Percentiles rank a stretch among this genome's conserved stretches.
Conservation (phyloP, 257 asterid genomes). For the Misopates orontium region DNA sequence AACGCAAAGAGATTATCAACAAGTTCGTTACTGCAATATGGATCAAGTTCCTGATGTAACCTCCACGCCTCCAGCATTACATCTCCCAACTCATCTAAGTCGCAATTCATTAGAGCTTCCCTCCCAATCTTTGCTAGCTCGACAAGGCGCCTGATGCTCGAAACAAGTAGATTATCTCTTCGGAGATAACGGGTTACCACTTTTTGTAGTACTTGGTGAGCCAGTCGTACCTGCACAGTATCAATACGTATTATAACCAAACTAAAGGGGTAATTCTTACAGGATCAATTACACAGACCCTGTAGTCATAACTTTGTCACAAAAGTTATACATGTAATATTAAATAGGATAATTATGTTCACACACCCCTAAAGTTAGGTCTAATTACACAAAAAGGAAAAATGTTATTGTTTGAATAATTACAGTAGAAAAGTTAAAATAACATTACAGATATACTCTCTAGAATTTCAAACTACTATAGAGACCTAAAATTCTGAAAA, state of each 20-base stretch:
- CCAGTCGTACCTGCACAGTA: constrained; percentile 76
- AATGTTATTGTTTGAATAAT: too few relatives aligned
- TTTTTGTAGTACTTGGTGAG: constrained; percentile 91
- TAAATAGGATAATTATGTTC: too few relatives aligned
- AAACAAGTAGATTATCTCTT: constrained; percentile 81
- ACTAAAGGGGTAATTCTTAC: too few relatives aligned
- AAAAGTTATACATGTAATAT: too few relatives aligned
- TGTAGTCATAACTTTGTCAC: too few relatives aligned
- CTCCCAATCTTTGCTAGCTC: constrained; percentile 87
- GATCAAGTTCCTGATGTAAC: constrained; percentile 97
- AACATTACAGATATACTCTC: too few relatives aligned
- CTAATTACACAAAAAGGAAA: too few relatives aligned
- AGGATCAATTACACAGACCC: too few relatives aligned
- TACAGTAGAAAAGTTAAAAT: too few relatives aligned
- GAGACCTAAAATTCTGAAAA: too few relatives aligned
- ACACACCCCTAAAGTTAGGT: too few relatives aligned
- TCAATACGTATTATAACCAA: background rate
- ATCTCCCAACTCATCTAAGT: constrained; percentile 70
- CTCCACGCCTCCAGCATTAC: constrained; percentile 92
- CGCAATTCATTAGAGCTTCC: constrained; percentile 86
- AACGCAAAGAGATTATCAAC: constrained; percentile 78
- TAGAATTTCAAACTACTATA: too few relatives aligned
- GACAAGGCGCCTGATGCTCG: constrained; percentile 88
- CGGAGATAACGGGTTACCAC: constrained; percentile 89
- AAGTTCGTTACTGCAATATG: constrained; percentile 83